phyloP scores from a whole-genome alignment of 2,329 filamentous ascomycete genomes.

The Pochonia chlamydosporia region DNA sequence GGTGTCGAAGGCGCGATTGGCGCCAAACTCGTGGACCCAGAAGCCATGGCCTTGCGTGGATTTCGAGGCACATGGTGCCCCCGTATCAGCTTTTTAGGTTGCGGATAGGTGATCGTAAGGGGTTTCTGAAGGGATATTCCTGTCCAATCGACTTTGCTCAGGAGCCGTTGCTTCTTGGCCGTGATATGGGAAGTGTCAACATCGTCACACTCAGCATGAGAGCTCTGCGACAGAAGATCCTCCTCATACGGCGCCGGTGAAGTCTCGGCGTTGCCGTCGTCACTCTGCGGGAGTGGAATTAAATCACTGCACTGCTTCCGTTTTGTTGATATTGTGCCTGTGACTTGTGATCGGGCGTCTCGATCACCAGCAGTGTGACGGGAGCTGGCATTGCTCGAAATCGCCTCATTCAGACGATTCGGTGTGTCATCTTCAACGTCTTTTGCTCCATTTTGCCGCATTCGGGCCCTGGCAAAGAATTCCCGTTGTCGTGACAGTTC shows the following conservation, averaged over 20 bases:
- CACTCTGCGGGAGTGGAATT: no score
- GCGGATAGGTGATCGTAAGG: conserved; percentile 15
- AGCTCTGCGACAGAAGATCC: background rate
- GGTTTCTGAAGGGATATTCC: conserved; percentile 26
- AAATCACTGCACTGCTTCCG: no score
- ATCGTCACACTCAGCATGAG: background rate
- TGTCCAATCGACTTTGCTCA: conserved; percentile 24
- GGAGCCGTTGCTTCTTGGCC: conserved; percentile 18
- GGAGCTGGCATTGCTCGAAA: background rate
- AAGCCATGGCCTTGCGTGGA: background rate
- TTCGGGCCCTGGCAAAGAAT: conserved; percentile 31
- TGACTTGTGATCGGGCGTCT: no score
- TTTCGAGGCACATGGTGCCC: conserved; percentile 2
- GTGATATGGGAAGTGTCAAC: conserved; percentile 10
- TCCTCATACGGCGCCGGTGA: background rate
- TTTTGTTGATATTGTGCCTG: no score
- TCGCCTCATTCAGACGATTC: background rate
- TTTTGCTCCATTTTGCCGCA: conserved; percentile 7
- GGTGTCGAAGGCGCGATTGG: background rate
- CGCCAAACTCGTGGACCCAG: background rate
- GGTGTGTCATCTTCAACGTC: background rate
- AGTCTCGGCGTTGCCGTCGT: no score
- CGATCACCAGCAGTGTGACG: background rate
- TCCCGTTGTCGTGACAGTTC: conserved; percentile 29
- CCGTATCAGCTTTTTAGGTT: conserved; percentile 8